Evolutionary conservation across 1,139 yeast species (phyloP), one percentile per base, ranked within the genome.

Genomic region (Kluyveromyces marxianus): DNA sequence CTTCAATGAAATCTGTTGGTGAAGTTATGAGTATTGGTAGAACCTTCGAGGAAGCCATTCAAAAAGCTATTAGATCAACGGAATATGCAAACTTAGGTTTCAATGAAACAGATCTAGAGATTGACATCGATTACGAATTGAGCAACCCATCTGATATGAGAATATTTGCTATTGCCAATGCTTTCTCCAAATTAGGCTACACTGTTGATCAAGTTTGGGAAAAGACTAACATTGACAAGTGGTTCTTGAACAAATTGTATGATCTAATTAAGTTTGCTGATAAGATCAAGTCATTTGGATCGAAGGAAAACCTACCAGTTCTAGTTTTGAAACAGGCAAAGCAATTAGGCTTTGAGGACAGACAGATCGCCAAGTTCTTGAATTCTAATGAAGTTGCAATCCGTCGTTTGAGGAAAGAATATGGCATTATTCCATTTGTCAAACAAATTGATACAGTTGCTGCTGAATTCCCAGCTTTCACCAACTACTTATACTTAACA

Each of bases 1-100:
- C 97, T 4, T 82, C 96, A 39, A 92, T 92, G 98, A 92, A 92
- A 70, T 89, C 97, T 55, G 98, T 92, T 51, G 98, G 98, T 74
- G 98, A 92, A 70, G 98, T 92, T 48, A 92, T 92, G 98, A 79
- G 95, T 54, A 89, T 92, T 66, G 98, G 98, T 65, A 79, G 98
- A 69, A 92, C 96, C 14, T 92, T 92, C 58, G 98, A 92, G 69
- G 98, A 92, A 68, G 96, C 98, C 37, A 87, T 92, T 54, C 98
- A 92, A 71, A 92, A 92, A 72, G 98, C 97, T 47, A 90, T 92
- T 55, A 81, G 98, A 69, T 89, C 97, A 14, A 88, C 95, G 39
- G 98, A 92, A 65, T 90, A 90, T 68, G 90, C 86, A 56, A 90
- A 92, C 72, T 73, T 89, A 59, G 98, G 98, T 49, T 94, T 94